phyloP scores from a whole-genome alignment of 2,329 filamentous ascomycete species.

The Ceratocystis variospora region DNA sequence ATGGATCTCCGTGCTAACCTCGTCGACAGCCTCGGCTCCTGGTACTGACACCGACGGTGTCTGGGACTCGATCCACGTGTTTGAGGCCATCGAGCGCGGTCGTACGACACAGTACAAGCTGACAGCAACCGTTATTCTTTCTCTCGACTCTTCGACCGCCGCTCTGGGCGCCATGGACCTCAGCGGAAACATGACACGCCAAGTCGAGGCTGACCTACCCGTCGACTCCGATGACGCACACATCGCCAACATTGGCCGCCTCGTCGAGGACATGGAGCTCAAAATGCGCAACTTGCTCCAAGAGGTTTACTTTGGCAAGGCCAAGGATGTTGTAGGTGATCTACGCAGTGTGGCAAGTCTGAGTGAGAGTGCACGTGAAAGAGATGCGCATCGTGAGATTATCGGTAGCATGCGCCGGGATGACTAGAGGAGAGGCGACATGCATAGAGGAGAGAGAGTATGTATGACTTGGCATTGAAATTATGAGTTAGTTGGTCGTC shows the following conservation, averaged over 20 bases:
- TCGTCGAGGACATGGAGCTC: constrained; percentile 98
- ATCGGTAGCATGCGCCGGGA: constrained; percentile 46
- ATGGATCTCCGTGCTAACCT: not conserved
- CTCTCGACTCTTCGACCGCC: constrained; percentile 47
- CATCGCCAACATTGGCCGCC: constrained; percentile 82
- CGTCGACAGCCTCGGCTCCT: constrained; percentile 47
- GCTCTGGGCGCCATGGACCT: constrained; percentile 76
- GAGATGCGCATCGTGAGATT: constrained; percentile 76
- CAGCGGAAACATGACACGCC: constrained; percentile 93
- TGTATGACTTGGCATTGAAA: not conserved
- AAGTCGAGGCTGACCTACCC: constrained; percentile 81
- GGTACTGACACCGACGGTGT: constrained; percentile 58
- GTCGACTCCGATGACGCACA: constrained; percentile 85
- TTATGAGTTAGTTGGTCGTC: not conserved
- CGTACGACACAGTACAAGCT: constrained; percentile 93
- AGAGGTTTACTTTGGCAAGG: constrained; percentile 99
- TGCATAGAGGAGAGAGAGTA: not conserved
- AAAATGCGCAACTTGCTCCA: constrained; percentile 98
- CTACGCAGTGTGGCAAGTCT: constrained; percentile 73
- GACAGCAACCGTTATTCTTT: constrained; percentile 90
- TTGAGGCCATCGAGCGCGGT: constrained; percentile 87
- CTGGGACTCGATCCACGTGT: constrained; percentile 98
- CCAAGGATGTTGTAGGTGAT: constrained; percentile 95
- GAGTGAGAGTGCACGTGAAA: constrained; percentile 71
- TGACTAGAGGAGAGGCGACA: not conserved